Conservation (phyloP, 1,139 yeast genomes). For the Sugiyamaella neomexicana region DNA sequence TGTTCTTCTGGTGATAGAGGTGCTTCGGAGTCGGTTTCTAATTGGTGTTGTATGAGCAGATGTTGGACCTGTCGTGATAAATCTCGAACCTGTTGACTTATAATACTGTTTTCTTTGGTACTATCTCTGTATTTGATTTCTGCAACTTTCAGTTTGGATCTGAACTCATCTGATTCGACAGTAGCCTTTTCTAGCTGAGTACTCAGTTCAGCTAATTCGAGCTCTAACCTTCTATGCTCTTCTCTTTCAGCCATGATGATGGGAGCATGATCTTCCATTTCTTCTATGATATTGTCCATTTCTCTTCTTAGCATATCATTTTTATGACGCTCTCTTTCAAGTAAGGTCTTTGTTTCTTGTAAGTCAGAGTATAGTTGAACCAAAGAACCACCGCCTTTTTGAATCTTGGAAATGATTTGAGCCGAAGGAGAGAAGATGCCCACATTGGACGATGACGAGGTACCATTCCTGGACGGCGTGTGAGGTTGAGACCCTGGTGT, state of each 20-base stretch:
- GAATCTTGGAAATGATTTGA: constrained; percentile 47
- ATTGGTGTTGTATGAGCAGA: constrained; percentile 64
- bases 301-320: constrained; percentile 71
- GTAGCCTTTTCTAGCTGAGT: constrained; percentile 49
- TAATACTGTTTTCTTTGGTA: constrained; percentile 41
- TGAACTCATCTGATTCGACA: constrained; percentile 45
- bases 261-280: constrained; percentile 80
- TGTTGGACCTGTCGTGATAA: constrained; percentile 77
- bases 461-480: constrained; percentile 17
- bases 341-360: constrained; percentile 58
- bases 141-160: constrained; percentile 36
- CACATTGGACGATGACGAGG: constrained; percentile 20
- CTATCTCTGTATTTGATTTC: constrained; percentile 32
- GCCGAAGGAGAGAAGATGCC: constrained; percentile 47
- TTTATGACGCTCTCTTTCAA: constrained; percentile 68
- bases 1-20: constrained; percentile 62
- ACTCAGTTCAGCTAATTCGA: constrained; percentile 53
- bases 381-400: constrained; percentile 59
- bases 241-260: constrained; percentile 66
- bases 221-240: constrained; percentile 50
- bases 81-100: constrained; percentile 62
- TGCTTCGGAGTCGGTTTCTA: constrained; percentile 50
- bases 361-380: constrained; percentile 71
- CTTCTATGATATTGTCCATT: constrained; percentile 67
- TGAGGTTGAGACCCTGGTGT: constrained; percentile 20